Evolutionary conservation across 2,329 filamentous ascomycete genomes (phyloP), one percentile per base, ranked within the genome.

Genomic region (Penicillium sp.): DNA sequence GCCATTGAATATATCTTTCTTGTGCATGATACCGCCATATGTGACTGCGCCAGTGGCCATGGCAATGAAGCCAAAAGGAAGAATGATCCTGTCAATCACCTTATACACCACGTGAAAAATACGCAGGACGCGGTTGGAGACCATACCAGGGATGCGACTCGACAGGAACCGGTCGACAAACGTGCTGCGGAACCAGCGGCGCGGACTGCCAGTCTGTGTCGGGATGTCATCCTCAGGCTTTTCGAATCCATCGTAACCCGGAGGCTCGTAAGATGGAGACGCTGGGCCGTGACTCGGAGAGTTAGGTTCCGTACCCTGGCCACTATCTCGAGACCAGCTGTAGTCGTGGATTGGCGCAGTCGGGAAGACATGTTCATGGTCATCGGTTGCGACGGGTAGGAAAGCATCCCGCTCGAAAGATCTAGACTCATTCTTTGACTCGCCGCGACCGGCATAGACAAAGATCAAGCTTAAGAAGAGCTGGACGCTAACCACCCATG

Each of bases 11-110:
- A 97, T 77, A 2, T 79, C 78, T 18, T 71, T 70, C 4, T 83
- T 87, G 69, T 88, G 86, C 70, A 94, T 94, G 59, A 97, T 88
- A 23, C 92, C 89, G 21, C 85, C 89, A 65, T 89, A 92, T 0
- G 90, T 86, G 24, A 90, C 81, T 29, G 88, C 81, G 4, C 93
- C 93, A 3, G 85, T 88, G 17, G 82, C 76, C 13, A 96, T 72
- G 0, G 85, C 82, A 36, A 89, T 75, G 62, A 92, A 96, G 1
- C 90, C 91, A 32, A 96, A 80, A 0, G 90, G 80, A 27, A 97
- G 75, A 54, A 95, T 87, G 2, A 87, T 80, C 44, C 91, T 85
- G 68, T 97, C 90, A 24, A 95, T 75, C 7, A 86, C 66, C 42
- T 85, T 79, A 70, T 92, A 91, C 0, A 80, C 70, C 33, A 87